Evolutionary conservation across 139 green algal genomes (phyloP), one percentile per base, ranked within the genome.

Genomic region (Spirogloea muscicola): DNA sequence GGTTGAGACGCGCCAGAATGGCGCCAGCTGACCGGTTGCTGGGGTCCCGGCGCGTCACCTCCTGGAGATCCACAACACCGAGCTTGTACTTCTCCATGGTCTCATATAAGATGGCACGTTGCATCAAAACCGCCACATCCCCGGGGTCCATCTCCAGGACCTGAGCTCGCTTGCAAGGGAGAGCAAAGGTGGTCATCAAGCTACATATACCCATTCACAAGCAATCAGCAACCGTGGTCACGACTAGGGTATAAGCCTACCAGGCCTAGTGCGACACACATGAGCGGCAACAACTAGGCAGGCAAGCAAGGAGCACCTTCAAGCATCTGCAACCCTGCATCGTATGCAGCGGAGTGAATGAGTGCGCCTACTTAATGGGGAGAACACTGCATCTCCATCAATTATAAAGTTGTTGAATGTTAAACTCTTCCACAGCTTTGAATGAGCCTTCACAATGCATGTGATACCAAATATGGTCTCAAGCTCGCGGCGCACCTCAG

Each of bases 1-100:
- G n/a, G 7, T 42, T 68, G 3, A 74, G 65, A 3, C 65, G 65
- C 7, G 21, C 66, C 4, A 74, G 52, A 3, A 66, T 34, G 25
- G 44, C 36, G 3, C 34, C n/a, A 13, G 49, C 65, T 3, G 51
- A 27, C 1, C 38, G 36, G n/a, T 74, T 74, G 18, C 25, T 41
- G 10, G 65, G 65, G n/a, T 74, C 65, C n/a, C 65, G 37, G 21
- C 39, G 65, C 34, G 65, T 67, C 34, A 46, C 37, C 58, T 67
- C 37, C 58, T 64, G 34, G n/a, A 9, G 21, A 21, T 67, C 2
- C 34, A 29, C n/a, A 21, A 46, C n/a, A 21, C 68, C 68, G 27
- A 76, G 41, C 58, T 77, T 77, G 58, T 77, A 77, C 69, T 77
- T 77, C 69, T 77, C 69, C 69, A 77, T 77, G 21, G 31, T 77